Conservation (phyloP, 805 yeast species). For the Kazachstania viticola region DNA sequence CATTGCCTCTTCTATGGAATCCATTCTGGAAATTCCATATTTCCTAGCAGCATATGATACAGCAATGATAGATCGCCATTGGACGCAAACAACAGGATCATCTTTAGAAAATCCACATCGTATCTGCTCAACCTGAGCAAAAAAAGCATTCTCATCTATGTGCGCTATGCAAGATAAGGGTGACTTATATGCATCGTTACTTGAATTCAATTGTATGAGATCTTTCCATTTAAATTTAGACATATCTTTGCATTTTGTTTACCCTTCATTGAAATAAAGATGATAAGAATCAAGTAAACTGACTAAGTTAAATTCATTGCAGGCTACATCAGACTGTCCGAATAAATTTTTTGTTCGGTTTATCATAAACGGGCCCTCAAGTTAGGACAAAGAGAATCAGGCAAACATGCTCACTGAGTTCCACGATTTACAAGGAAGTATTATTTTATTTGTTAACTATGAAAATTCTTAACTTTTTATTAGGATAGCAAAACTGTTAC, state of each 20-base stretch:
- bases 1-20: conserved; percentile 52
- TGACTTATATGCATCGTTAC: conserved; percentile 40
- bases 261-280: too few relatives aligned
- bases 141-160: conserved; percentile 88
- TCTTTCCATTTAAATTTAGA: conserved; percentile 41
- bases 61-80: conserved; percentile 85
- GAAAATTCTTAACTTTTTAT: too few relatives aligned
- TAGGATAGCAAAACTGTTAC: too few relatives aligned
- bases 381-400: too few relatives aligned
- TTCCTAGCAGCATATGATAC: conserved; percentile 83
- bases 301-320: too few relatives aligned
- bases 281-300: too few relatives aligned
- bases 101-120: conserved; percentile 50
- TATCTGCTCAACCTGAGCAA: conserved; percentile 85
- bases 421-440: too few relatives aligned
- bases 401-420: too few relatives aligned
- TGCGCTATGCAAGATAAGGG: conserved; percentile 75
- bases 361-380: too few relatives aligned
- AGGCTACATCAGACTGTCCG: too few relatives aligned
- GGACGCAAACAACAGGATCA: conserved; percentile 88
- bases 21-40: conserved; percentile 74
- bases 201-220: conserved; percentile 36
- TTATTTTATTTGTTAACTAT: too few relatives aligned
- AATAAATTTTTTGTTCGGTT: too few relatives aligned
- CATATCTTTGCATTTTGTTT: conserved; percentile 6